These are phyloP conservation scores for Incumbomyces delicatus DNA, from an alignment of 2,329 filamentous ascomycete genomes.

Conservation along the genomic window DNA sequence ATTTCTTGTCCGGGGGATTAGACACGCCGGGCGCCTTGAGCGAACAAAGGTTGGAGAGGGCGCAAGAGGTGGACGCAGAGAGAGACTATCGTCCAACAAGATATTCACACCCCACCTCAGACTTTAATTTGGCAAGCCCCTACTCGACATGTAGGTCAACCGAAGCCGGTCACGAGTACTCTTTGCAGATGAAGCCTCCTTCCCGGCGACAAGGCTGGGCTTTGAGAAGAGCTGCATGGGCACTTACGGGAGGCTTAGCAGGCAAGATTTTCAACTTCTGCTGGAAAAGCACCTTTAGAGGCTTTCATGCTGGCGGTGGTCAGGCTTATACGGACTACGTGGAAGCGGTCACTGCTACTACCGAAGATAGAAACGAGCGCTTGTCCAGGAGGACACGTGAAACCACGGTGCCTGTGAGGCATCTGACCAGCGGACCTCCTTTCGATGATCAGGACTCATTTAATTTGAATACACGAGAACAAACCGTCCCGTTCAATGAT, in stretches of 20 bases:
- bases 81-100: slow-evolving; percentile 34
- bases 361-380: slow-evolving; percentile 23
- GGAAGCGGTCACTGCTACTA: slow-evolving; percentile 12
- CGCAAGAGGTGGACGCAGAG: slow-evolving; percentile 24
- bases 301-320: slow-evolving; percentile 80
- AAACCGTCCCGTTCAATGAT: slow-evolving; percentile 31
- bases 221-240: slow-evolving; percentile 30
- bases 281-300: slow-evolving; percentile 58
- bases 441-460: slow-evolving; percentile 40
- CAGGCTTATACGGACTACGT: slow-evolving; percentile 53
- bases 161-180: not conserved
- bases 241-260: slow-evolving; percentile 30
- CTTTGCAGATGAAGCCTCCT: not conserved
- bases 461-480: slow-evolving; percentile 38
- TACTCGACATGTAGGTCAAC: slow-evolving; percentile 5
- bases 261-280: slow-evolving; percentile 83
- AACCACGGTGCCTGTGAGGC: not conserved
- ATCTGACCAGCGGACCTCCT: slow-evolving; percentile 30
- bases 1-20: slow-evolving; percentile 28
- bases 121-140: slow-evolving; percentile 12
- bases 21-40: slow-evolving; percentile 24
- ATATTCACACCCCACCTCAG: slow-evolving; percentile 21
- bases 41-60: slow-evolving; percentile 18
- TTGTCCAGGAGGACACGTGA: slow-evolving; percentile 20
- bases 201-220: slow-evolving; percentile 24